Evolutionary conservation across 2,329 filamentous ascomycete species (phyloP).

Genomic region (Leptographium galeiforme): DNA sequence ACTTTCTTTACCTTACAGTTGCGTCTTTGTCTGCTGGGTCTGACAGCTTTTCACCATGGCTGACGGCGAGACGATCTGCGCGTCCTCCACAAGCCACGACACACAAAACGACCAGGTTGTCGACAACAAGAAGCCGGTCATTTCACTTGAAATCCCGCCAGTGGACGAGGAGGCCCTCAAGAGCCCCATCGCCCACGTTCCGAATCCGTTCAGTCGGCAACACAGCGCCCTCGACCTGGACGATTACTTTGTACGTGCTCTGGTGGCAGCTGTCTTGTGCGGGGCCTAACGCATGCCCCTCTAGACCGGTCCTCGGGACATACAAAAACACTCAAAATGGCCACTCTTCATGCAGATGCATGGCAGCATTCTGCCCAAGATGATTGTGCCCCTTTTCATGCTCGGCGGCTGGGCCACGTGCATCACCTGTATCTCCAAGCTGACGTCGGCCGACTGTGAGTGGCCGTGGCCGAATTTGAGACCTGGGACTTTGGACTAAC

Average conservation of each 20-base stretch:
- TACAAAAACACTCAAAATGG: slow-evolving; percentile 64
- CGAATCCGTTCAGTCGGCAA: slow-evolving; percentile 20
- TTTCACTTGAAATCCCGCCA: too few species aligned
- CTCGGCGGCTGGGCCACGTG: slow-evolving; percentile 53
- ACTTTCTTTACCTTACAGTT: too few species aligned
- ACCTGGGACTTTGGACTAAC: background rate
- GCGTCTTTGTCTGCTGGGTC: too few species aligned
- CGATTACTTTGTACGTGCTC: slow-evolving; percentile 28
- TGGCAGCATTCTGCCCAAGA: slow-evolving; percentile 56
- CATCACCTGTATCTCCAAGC: slow-evolving; percentile 32
- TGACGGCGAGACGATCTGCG: background rate
- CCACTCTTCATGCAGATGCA: slow-evolving; percentile 65
- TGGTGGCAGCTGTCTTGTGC: background rate
- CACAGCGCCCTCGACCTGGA: slow-evolving; percentile 25
- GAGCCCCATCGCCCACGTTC: slow-evolving; percentile 13
- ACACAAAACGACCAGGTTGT: background rate
- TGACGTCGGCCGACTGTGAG: slow-evolving; percentile 16
- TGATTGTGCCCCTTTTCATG: slow-evolving; percentile 55
- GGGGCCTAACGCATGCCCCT: background rate
- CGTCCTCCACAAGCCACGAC: background rate
- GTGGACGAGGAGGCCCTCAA: background rate
- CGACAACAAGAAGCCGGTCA: background rate
- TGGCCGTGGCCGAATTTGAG: too few species aligned
- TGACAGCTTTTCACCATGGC: background rate
- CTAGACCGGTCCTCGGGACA: slow-evolving; percentile 47